Base-by-base conservation (phyloP, 1,139 yeast species). In the Geotrichum histeridarum region DNA sequence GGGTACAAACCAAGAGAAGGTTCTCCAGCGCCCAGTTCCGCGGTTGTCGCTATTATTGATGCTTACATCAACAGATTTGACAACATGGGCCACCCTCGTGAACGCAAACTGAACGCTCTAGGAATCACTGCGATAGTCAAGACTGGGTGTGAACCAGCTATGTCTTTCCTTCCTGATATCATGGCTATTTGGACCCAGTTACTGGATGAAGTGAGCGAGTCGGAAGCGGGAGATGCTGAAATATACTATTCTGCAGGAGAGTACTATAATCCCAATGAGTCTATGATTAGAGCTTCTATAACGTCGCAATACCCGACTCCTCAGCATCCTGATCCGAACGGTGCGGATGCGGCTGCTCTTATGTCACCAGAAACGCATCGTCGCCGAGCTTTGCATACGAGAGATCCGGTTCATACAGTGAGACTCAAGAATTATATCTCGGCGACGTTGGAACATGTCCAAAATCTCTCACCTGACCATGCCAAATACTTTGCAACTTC, bases 121-220 rank as follows among this genome's bases (percentile, higher is more conserved):
- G 96, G 83, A 1, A 71, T 80, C 14, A 74, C 83, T 18, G 75
- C 80, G 37, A 67, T 79, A 54, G 66, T 70, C 52, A 64, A 65
- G 53, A 73, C 68, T 58, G 77, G 70, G 44, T 63, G 58, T 61
- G 64, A 65, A 55, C 54, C 61, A 56, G 57, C 64, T 56, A 71
- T 59, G 49, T 39, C 47, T 60, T 66, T 31, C 68, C 70, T 59
- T 60, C 78, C 56, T 67, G 75, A 3, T 37, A 70, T 84, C 17
- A 67, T 83, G 6, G 76, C 82, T 27, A 70, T 81, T 36, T 74
- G 85, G 70, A 76, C 85, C 9, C 78, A 78, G 54, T 75, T 86
- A 58, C 67, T 86, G 52, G 96, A 89, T 63, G 96, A 89, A 64
- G 76, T 85, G 11, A 59, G 59, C 15, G 82, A 84, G 55, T 95